Conservation (phyloP, 106 monocot genomes). For the Dendrobium officinale region DNA sequence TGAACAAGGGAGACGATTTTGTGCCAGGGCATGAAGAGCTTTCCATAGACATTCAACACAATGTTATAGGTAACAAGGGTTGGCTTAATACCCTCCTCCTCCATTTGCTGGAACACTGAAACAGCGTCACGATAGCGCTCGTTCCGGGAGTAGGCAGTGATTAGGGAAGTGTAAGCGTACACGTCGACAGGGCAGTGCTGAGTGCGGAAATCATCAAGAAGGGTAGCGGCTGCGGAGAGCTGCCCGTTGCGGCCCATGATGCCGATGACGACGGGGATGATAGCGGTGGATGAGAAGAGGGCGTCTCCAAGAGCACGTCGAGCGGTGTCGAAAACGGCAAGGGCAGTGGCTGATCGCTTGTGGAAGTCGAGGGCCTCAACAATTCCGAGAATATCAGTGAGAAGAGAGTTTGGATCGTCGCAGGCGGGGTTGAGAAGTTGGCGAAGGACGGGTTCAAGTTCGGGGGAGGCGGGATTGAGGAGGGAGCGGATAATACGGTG, state of each 20-base stretch:
- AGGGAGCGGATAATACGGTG: slow-evolving; percentile 36
- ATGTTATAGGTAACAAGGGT: slow-evolving; percentile 87
- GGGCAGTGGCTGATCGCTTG: slow-evolving; percentile 32
- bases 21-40: slow-evolving; percentile 70
- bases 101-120: slow-evolving; percentile 50
- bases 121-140: slow-evolving; percentile 58
- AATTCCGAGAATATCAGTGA: slow-evolving; percentile 6
- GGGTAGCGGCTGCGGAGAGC: slow-evolving; percentile 35
- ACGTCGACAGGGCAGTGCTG: slow-evolving; percentile 33
- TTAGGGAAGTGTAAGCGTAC: slow-evolving; percentile 74
- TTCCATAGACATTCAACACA: slow-evolving; percentile 64
- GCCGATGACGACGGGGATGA: slow-evolving; percentile 50
- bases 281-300: slow-evolving; percentile 21
- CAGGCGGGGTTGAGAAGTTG: slow-evolving; percentile 3
- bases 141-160: slow-evolving; percentile 50
- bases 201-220: slow-evolving; percentile 22
- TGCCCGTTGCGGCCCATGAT: slow-evolving; percentile 49
- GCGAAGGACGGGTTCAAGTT: slow-evolving; percentile 23
- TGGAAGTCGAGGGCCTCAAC: slow-evolving; percentile 37
- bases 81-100: slow-evolving; percentile 44
- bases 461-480: slow-evolving; percentile 7
- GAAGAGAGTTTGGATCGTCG: slow-evolving; percentile 9
- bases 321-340: slow-evolving; percentile 48
- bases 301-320: slow-evolving; percentile 30
- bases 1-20: slow-evolving; percentile 49